A percentile compares a stretch with the other conserved stretches of the same genome.
Evolutionary conservation across 345 rosid species (phyloP).

Genomic region (Citrus cavaleriei): DNA sequence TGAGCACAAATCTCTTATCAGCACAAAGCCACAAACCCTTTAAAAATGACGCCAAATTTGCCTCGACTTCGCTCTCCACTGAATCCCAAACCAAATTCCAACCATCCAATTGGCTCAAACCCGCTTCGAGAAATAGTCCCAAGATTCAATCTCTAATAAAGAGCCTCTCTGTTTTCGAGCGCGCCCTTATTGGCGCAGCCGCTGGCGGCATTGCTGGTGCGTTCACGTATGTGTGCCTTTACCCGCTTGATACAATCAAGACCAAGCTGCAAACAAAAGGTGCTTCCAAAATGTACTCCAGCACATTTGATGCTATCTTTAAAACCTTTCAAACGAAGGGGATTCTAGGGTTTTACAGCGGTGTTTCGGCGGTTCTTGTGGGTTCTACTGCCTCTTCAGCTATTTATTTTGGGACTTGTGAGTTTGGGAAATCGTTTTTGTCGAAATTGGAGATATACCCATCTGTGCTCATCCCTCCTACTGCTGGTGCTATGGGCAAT

Average conservation of each 20-base stretch:
- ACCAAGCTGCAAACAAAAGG: conserved; percentile 93
- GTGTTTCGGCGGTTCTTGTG: conserved; percentile 86
- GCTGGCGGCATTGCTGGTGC: conserved; percentile 94
- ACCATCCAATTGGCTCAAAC: conserved; percentile 20
- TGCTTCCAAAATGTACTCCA: conserved; percentile 61
- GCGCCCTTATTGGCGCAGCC: conserved; percentile 79
- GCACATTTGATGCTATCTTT: conserved; percentile 60
- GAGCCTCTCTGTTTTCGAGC: conserved; percentile 68
- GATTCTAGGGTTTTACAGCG: conserved; percentile 82
- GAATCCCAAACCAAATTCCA: conserved; percentile 8
- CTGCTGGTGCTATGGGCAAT: conserved; percentile 97
- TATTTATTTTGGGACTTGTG: conserved; percentile 90
- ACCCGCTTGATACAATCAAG: conserved; percentile 82
- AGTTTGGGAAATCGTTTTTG: conserved; percentile 84
- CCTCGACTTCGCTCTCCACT: conserved; percentile 11
- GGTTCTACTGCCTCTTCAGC: conserved; percentile 91
- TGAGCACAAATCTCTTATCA: conserved; percentile 26
- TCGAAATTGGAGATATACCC: conserved; percentile 59
- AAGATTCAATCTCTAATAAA: conserved; percentile 46
- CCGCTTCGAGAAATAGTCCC: conserved; percentile 47
- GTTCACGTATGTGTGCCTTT: conserved; percentile 81
- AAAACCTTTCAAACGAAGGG: conserved; percentile 80
- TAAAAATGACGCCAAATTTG: conserved; percentile 3
- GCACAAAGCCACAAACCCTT: conserved; percentile 10
- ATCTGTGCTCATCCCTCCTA: conserved; percentile 79